Percentiles rank a stretch among this genome's conserved stretches.
These are phyloP conservation scores for Nissolia schottii DNA, from an alignment of 306 rosid genomes.

Conservation along the genomic window DNA sequence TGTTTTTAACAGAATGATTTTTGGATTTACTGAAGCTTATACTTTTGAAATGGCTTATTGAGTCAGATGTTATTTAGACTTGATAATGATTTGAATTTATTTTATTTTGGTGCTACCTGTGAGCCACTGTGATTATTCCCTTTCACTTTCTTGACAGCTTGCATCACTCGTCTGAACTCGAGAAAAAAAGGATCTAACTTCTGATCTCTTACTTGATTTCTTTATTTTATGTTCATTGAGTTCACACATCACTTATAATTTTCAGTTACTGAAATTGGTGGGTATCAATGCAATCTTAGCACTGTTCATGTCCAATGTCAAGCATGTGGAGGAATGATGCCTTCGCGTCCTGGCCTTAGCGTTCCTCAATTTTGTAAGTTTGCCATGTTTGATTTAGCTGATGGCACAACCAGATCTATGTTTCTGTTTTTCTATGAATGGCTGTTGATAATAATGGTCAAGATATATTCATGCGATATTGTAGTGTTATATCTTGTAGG, in stretches of 20 bases:
- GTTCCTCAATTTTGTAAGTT: conserved; percentile 82
- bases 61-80: background rate
- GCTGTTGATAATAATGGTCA: background rate
- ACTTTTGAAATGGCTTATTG: background rate
- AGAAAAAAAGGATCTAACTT: background rate
- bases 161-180: background rate
- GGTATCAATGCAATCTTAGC: conserved; percentile 53
- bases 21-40: background rate
- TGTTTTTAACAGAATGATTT: background rate
- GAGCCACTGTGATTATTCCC: background rate
- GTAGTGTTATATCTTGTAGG: background rate
- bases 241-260: conserved; percentile 14
- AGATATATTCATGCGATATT: conserved; percentile 7
- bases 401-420: background rate
- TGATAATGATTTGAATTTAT: background rate
- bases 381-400: conserved; percentile 12
- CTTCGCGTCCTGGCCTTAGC: conserved; percentile 46
- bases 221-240: background rate
- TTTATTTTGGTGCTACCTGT: background rate
- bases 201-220: background rate
- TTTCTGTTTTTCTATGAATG: conserved; percentile 1
- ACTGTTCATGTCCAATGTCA: conserved; percentile 85
- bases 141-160: background rate
- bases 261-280: conserved; percentile 59
- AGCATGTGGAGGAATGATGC: conserved; percentile 97